phyloP scores from a whole-genome alignment of 495 filamentous ascomycete genomes.

The Thermothielavioides terrestris region DNA sequence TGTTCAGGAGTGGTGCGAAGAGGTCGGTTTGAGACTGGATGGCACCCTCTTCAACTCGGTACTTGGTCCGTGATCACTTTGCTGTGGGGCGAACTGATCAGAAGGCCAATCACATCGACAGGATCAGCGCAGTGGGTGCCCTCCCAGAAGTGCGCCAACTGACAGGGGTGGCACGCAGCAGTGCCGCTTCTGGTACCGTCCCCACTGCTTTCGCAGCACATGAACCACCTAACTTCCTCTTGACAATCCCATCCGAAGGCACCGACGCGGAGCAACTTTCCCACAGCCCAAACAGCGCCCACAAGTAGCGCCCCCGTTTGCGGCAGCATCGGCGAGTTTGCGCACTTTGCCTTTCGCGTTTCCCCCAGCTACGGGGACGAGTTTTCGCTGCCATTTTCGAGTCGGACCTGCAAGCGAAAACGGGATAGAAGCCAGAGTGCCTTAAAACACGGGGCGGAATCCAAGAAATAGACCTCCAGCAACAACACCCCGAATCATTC shows the following conservation, averaged over 20 bases:
- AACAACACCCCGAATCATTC: no score
- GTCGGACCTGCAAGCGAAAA: no score
- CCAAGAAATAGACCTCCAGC: no score
- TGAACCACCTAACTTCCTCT: neutral
- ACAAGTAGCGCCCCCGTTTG: no score
- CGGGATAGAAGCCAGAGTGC: no score
- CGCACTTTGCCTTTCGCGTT: no score
- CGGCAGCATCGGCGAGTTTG: neutral
- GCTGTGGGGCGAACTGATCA: neutral
- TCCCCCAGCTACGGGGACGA: no score
- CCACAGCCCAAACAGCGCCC: neutral
- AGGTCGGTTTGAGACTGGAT: slow-evolving; percentile 1
- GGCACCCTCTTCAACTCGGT: neutral
- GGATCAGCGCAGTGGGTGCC: slow-evolving; percentile 1
- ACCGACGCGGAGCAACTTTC: neutral
- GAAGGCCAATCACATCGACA: slow-evolving; percentile 2
- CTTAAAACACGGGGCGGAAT: no score
- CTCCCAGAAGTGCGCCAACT: neutral
- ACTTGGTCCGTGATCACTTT: slow-evolving; percentile 17
- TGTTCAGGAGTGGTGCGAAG: neutral
- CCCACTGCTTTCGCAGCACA: slow-evolving; percentile 6
- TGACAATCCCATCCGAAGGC: neutral
- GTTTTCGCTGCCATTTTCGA: no score
- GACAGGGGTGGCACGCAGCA: neutral
- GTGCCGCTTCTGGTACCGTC: neutral